Evolutionary conservation across 441 rosid species (phyloP).

Genomic region (Pelargonium fulgidum): DNA sequence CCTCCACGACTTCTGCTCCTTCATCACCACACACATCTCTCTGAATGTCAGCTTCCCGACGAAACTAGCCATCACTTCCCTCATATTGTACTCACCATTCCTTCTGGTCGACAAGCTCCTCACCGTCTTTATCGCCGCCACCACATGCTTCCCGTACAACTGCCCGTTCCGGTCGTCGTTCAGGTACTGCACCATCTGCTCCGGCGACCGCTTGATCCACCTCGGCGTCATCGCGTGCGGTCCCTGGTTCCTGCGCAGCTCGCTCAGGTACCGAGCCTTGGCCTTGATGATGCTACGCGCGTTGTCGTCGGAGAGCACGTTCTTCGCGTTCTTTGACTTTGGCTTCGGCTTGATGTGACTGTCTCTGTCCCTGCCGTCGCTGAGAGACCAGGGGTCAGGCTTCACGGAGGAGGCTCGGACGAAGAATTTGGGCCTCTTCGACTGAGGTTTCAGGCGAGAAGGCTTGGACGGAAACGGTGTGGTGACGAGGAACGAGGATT

Average conservation of each 20-base stretch:
- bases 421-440: slow-evolving; percentile 19
- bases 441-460: slow-evolving; percentile 20
- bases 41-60: slow-evolving; percentile 64
- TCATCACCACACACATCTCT: slow-evolving; percentile 89
- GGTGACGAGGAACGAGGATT: slow-evolving; percentile 35
- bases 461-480: slow-evolving; percentile 26
- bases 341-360: slow-evolving; percentile 53
- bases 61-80: slow-evolving; percentile 65
- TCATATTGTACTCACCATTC: slow-evolving; percentile 50
- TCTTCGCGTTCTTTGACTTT: slow-evolving; percentile 49
- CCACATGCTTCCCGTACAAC: slow-evolving; percentile 73
- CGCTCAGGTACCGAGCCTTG: slow-evolving; percentile 62
- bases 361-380: slow-evolving; percentile 51
- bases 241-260: slow-evolving; percentile 67
- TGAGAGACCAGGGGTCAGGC: slow-evolving; percentile 80
- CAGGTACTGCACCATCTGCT: slow-evolving; percentile 82
- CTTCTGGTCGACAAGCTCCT: slow-evolving; percentile 43
- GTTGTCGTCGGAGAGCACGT: slow-evolving; percentile 71
- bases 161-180: slow-evolving; percentile 69
- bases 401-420: slow-evolving; percentile 35
- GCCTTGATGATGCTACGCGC: slow-evolving; percentile 78
- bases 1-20: slow-evolving; percentile 80
- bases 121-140: slow-evolving; percentile 72
- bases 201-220: slow-evolving; percentile 84
- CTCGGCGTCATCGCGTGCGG: slow-evolving; percentile 61